phyloP scores from a whole-genome alignment of 345 rosid species.

The Cardamine occulta region DNA sequence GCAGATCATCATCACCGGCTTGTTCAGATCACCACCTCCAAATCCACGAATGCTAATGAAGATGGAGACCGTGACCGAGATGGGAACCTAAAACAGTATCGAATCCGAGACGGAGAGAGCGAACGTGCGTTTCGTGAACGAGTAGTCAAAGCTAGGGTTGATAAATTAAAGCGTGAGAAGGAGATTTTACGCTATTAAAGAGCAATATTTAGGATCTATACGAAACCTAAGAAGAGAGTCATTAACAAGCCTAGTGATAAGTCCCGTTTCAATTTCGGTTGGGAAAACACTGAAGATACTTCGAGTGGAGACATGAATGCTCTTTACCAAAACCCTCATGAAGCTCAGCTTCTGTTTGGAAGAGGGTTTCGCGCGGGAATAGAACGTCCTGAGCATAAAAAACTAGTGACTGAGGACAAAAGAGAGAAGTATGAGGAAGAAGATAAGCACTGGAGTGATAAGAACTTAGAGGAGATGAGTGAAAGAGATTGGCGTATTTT shows the following conservation, averaged over 20 bases:
- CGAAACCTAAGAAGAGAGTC: slow-evolving; percentile 83
- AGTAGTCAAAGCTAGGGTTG: slow-evolving; percentile 46
- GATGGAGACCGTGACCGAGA: slow-evolving; percentile 8
- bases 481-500: slow-evolving; percentile 97
- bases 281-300: slow-evolving; percentile 92
- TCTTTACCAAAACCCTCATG: slow-evolving; percentile 88
- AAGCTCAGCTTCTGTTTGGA: slow-evolving; percentile 86
- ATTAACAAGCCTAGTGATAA: slow-evolving; percentile 84
- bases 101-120: slow-evolving; percentile 31
- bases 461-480: slow-evolving; percentile 85
- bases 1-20: slow-evolving; percentile 52
- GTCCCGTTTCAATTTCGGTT: slow-evolving; percentile 66
- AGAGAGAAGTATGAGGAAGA: slow-evolving; percentile 74
- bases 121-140: slow-evolving; percentile 48
- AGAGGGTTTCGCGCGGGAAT: slow-evolving; percentile 90
- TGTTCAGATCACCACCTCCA: slow-evolving; percentile 31
- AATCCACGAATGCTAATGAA: slow-evolving; percentile 1
- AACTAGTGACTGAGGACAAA: slow-evolving; percentile 74
- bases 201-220: slow-evolving; percentile 81
- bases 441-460: slow-evolving; percentile 88
- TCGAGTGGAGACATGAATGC: slow-evolving; percentile 73
- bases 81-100: background rate
- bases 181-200: slow-evolving; percentile 79
- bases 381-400: slow-evolving; percentile 91
- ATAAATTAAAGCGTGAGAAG: slow-evolving; percentile 72